Conservation (phyloP, 768 basidiomycete genomes). For the Pisolithus marmoratus region DNA sequence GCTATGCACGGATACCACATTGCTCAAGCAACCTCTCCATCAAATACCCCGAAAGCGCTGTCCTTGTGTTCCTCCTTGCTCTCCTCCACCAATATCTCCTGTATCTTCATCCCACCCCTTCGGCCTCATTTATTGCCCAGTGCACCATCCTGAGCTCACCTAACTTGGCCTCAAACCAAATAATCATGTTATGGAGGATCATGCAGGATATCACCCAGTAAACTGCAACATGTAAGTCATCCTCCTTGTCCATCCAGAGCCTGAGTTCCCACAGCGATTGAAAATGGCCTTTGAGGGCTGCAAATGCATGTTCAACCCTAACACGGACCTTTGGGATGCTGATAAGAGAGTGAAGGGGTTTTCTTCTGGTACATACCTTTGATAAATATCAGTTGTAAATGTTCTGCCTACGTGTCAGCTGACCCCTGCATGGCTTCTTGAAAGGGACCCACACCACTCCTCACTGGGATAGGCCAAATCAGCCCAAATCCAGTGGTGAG, state of each 20-base stretch:
- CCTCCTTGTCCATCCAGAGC: not conserved
- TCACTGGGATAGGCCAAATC: not conserved
- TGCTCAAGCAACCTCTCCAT: too few species aligned
- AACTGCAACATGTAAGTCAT: not conserved
- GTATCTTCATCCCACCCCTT: not conserved
- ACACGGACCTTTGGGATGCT: not conserved
- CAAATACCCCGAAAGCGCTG: too few species aligned
- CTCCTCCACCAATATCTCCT: too few species aligned
- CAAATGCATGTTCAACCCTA: slow-evolving; percentile 3
- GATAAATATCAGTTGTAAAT: not conserved
- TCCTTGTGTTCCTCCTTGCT: too few species aligned
- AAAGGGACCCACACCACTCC: not conserved
- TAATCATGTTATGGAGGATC: slow-evolving; percentile 3
- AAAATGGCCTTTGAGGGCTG: slow-evolving; percentile 1
- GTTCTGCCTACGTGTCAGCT: not conserved
- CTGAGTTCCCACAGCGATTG: slow-evolving; percentile 1
- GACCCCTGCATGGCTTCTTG: not conserved
- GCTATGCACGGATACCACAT: too few species aligned
- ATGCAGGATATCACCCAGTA: not conserved
- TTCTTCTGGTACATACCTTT: not conserved
- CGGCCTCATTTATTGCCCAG: not conserved
- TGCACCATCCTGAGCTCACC: not conserved
- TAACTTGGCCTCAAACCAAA: not conserved
- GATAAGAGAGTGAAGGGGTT: not conserved
- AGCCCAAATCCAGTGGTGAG: too few species aligned